These are phyloP conservation scores for Parmales sp. DNA, from an alignment of 108 stramenopile species.

Conservation along the genomic window DNA sequence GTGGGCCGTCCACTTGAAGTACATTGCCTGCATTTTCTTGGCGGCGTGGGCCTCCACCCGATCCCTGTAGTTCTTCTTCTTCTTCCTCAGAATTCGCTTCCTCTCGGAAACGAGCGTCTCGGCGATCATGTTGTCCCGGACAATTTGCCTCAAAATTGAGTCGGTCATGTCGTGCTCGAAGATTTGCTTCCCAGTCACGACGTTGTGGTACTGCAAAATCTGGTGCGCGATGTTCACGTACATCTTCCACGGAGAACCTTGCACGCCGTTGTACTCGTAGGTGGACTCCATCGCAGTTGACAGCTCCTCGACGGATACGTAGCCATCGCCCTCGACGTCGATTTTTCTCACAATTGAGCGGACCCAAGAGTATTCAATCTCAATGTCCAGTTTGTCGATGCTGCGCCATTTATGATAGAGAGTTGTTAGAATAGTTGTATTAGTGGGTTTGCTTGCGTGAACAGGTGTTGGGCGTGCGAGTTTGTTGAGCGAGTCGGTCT, in stretches of 20 bases:
- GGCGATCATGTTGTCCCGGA: constrained; percentile 19
- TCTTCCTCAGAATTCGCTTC: not conserved
- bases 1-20: constrained; percentile 17
- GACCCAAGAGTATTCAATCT: constrained; percentile 19
- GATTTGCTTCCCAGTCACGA: constrained; percentile 23
- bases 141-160: constrained; percentile 14
- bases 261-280: constrained; percentile 19
- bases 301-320: constrained; percentile 27
- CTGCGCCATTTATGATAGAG: too few relatives aligned
- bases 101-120: constrained; percentile 12
- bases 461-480: too few relatives aligned
- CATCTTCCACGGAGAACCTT: constrained; percentile 25
- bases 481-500: too few relatives aligned
- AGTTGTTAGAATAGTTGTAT: too few relatives aligned
- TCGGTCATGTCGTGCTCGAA: constrained; percentile 28
- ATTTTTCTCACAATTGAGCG: constrained; percentile 19
- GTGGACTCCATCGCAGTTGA: constrained; percentile 20
- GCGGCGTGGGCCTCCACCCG: constrained; percentile 15
- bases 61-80: not conserved
- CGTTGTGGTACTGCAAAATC: constrained; percentile 23
- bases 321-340: constrained; percentile 24
- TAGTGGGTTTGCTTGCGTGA: too few relatives aligned
- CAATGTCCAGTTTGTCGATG: constrained; percentile 21
- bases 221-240: constrained; percentile 23
- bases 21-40: constrained; percentile 14